Evolutionary conservation across 140 eudicot genomes (phyloP), one percentile per base, ranked within the genome.

Genomic region (Flaveria floridana): DNA sequence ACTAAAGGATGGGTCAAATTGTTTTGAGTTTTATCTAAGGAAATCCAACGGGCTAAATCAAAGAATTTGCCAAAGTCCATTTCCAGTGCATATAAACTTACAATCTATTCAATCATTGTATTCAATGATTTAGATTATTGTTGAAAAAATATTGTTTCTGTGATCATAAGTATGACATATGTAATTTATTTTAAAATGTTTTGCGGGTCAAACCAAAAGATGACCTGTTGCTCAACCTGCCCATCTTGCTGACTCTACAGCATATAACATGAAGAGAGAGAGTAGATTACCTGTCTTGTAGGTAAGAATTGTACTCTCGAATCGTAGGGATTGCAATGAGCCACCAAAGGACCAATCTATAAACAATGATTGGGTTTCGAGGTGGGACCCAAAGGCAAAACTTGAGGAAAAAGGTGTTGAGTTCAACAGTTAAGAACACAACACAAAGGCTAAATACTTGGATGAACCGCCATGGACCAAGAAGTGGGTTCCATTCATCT

Each of bases 351-450:
- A 94, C 80, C 86, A 94, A 81, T 83, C 99, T 82, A 79, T 90
- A 94, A 15, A 84, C 78, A 76, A 87, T 78, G 57, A 94, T 65
- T 1, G 99, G 99, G 77, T 94, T 94, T 72, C 90, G 84, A 41
- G 99, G 97, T 75, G 99, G 99, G 67, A 94, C 87, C 99, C 99
- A 94, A 37, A 94, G 95, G 69, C 95, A 94, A 81, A 94, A 94
- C 85, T 94, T 94, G 26, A 94, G 91, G 71, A 94, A 94, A 78
- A 94, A 94, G 0, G 99, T 94, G 61, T 94, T 94, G 63, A 94
- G 86, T 79, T 94, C 99, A 84, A 94, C 91, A 4, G 95, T 90
- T 85, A 94, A 82, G 78, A 90, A 90, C 65, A 85, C 75, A 10
- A 84, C 76, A 81, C 99, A 94, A 52, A 94, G 96, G 69, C 84